phyloP scores from a whole-genome alignment of 1,139 yeast genomes.

The Diutina mesorugosa region DNA sequence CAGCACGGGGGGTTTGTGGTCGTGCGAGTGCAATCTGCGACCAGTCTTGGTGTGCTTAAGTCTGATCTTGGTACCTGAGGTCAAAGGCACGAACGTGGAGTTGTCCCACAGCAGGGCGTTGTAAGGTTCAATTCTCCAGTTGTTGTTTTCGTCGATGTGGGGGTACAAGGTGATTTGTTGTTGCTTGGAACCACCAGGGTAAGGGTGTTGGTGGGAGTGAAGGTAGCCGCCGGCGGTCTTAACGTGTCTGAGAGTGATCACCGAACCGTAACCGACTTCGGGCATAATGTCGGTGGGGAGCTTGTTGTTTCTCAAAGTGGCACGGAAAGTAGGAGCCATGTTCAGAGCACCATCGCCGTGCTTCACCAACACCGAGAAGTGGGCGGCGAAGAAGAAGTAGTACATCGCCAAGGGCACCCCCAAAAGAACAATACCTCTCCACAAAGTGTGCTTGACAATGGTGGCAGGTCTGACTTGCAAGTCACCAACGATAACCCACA shows the following conservation, averaged over 20 bases:
- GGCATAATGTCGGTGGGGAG: constrained; percentile 61
- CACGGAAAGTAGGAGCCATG: constrained; percentile 82
- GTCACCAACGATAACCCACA: constrained; percentile 89
- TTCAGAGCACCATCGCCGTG: constrained; percentile 87
- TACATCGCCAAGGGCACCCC: constrained; percentile 64
- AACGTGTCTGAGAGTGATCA: constrained; percentile 64
- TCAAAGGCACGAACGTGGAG: constrained; percentile 45
- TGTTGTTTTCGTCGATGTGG: constrained; percentile 78
- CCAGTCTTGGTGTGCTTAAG: constrained; percentile 55
- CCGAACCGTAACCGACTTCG: constrained; percentile 84
- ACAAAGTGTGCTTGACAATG: constrained; percentile 37
- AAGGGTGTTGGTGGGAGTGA: constrained; percentile 80
- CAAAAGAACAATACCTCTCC: constrained; percentile 48
- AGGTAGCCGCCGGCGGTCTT: constrained; percentile 90
- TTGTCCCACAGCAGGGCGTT: constrained; percentile 36
- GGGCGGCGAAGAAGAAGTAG: constrained; percentile 62
- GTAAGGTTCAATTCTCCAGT: constrained; percentile 70
- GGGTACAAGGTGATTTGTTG: constrained; percentile 92
- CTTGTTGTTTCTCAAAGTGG: constrained; percentile 55
- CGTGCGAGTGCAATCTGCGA: constrained; percentile 91
- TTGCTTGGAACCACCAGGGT: constrained; percentile 89
- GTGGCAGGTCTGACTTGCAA: constrained; percentile 42
- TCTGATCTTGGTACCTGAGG: constrained; percentile 72
- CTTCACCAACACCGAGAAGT: constrained; percentile 54
- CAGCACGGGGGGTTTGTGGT: constrained; percentile 85